Evolutionary conservation across 2,329 filamentous ascomycete genomes (phyloP).

Genomic region (Hymenoscyphus fructigenus): DNA sequence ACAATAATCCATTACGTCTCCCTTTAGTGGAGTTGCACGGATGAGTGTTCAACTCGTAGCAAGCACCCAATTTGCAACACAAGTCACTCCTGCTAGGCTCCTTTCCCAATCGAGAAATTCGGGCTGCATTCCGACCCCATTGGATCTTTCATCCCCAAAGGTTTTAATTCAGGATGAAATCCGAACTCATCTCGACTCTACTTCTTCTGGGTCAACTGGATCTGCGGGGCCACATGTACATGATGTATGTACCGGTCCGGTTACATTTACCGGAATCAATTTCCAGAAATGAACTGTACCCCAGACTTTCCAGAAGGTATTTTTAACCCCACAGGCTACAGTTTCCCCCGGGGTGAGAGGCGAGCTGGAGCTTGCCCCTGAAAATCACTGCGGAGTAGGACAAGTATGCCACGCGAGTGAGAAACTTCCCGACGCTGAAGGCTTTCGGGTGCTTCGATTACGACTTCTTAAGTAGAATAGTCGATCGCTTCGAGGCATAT

Average conservation of each 20-base stretch:
- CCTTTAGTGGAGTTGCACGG: neutral
- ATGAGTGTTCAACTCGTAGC: neutral
- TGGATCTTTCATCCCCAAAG: neutral
- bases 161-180: too few species aligned
- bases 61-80: neutral
- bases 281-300: constrained; percentile 5
- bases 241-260: neutral
- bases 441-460: neutral
- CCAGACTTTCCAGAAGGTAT: constrained; percentile 13
- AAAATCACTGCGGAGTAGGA: constrained; percentile 7
- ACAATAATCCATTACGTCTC: neutral
- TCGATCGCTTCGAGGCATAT: neutral
- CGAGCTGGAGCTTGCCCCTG: neutral
- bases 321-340: constrained; percentile 8
- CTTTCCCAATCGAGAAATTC: neutral
- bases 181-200: too few species aligned
- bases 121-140: neutral
- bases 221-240: constrained; percentile 9
- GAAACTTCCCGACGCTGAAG: constrained; percentile 3
- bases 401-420: constrained; percentile 9
- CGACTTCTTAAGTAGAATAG: neutral
- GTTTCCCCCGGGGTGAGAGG: neutral
- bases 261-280: constrained; percentile 1
- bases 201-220: neutral
- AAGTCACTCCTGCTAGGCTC: neutral